A percentile compares a stretch with the other conserved stretches of the same genome.
Evolutionary conservation across 1,139 yeast genomes (phyloP).

Genomic region (Taphrina communis): DNA sequence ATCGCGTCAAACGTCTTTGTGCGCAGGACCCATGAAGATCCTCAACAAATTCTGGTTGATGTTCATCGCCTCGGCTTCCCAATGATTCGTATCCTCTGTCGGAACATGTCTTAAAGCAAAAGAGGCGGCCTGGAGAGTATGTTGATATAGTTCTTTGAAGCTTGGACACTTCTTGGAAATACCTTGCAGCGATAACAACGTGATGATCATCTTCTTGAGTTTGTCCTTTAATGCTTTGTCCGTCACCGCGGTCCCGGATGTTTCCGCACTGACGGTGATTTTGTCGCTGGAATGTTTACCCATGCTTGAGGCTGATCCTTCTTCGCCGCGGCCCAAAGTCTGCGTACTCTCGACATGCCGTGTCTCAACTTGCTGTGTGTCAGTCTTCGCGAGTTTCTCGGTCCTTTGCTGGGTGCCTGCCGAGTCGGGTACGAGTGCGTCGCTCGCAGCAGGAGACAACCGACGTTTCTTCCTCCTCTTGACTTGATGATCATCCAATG

Average conservation of each 20-base stretch:
- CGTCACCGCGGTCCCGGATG: neutral
- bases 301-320: neutral
- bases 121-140: constrained; percentile 33
- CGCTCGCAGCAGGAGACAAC: neutral
- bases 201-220: constrained; percentile 29
- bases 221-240: constrained; percentile 25
- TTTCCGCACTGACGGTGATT: neutral
- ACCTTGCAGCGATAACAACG: constrained; percentile 14
- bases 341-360: neutral
- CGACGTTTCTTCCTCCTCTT: constrained; percentile 15
- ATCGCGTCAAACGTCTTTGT: constrained; percentile 2
- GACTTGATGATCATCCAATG: constrained; percentile 23
- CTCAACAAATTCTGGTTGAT: constrained; percentile 5
- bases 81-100: neutral
- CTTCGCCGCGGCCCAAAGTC: neutral
- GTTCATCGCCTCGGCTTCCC: constrained; percentile 23
- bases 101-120: constrained; percentile 25
- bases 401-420: neutral
- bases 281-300: neutral
- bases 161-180: constrained; percentile 13
- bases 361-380: neutral
- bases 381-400: neutral
- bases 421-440: neutral
- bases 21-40: constrained; percentile 4
- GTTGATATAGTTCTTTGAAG: constrained; percentile 32